Evolutionary conservation across 139 green algal species (phyloP).

Genomic region (Limnomonas spitsbergensis): DNA sequence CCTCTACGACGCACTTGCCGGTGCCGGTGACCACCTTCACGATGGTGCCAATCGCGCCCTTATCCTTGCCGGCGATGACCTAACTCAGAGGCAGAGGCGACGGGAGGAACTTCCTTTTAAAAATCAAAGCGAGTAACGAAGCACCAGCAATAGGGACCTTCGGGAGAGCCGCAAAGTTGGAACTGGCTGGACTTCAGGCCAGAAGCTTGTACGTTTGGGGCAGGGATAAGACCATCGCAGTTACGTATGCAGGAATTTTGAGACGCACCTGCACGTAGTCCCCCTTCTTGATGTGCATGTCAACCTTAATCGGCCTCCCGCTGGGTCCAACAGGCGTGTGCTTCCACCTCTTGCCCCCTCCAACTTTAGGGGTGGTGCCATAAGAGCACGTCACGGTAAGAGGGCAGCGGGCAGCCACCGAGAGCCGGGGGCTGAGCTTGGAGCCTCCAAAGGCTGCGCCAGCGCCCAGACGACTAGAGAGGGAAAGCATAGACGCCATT

Average conservation of each 20-base stretch:
- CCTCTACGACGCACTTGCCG: slow-evolving; percentile 84
- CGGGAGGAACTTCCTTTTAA: neutral
- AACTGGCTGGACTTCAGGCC: too few species aligned
- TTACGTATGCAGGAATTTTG: neutral
- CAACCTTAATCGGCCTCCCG: slow-evolving; percentile 70
- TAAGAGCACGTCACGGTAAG: slow-evolving; percentile 24
- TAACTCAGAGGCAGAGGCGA: slow-evolving; percentile 22
- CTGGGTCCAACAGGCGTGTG: slow-evolving; percentile 69
- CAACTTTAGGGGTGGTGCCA: slow-evolving; percentile 45
- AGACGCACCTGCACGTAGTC: slow-evolving; percentile 75
- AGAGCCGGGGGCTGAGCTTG: neutral
- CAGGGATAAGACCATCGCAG: too few species aligned
- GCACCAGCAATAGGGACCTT: neutral
- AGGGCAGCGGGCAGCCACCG: neutral
- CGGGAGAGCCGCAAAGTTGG: neutral
- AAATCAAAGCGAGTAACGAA: neutral
- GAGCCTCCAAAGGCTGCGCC: neutral
- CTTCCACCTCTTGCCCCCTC: slow-evolving; percentile 88
- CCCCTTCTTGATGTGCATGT: slow-evolving; percentile 87
- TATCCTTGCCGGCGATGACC: slow-evolving; percentile 87
- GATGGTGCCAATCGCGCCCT: slow-evolving; percentile 90
- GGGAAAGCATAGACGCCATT: slow-evolving; percentile 1
- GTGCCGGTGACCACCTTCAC: slow-evolving; percentile 70
- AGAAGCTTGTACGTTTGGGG: too few species aligned
- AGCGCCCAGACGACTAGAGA: neutral